These are phyloP conservation scores for Bruguiera parviflora DNA, from an alignment of 345 rosid species.

Conservation along the genomic window DNA sequence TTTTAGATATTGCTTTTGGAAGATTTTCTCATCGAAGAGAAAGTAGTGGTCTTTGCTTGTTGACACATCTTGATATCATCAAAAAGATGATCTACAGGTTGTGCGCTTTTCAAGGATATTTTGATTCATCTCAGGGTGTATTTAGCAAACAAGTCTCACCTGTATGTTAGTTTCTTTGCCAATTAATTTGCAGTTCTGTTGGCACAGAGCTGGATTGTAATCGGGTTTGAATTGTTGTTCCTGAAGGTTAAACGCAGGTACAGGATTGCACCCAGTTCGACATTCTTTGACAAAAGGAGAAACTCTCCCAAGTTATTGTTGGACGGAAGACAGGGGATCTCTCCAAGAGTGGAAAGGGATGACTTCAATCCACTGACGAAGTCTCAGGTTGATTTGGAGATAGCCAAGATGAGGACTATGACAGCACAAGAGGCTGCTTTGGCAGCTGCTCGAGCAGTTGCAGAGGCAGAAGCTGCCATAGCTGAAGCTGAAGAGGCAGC, in stretches of 20 bases:
- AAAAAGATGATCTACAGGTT: too few relatives aligned
- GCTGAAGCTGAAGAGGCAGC: conserved; percentile 96
- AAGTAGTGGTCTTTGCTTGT: not conserved
- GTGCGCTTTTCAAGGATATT: too few relatives aligned
- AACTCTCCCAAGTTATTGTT: conserved; percentile 27
- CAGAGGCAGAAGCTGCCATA: conserved; percentile 88
- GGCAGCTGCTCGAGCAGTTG: conserved; percentile 88
- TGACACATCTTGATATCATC: not conserved
- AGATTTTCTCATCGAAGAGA: not conserved
- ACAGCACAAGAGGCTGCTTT: conserved; percentile 77
- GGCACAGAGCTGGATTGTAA: not conserved
- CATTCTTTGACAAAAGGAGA: conserved; percentile 54
- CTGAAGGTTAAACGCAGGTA: conserved; percentile 88
- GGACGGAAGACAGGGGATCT: conserved; percentile 46
- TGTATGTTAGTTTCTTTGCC: not conserved
- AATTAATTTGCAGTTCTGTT: not conserved
- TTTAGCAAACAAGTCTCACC: not conserved
- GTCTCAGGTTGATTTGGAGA: conserved; percentile 74
- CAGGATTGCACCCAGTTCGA: conserved; percentile 57
- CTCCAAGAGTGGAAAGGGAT: conserved; percentile 52
- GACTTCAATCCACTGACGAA: conserved; percentile 48
- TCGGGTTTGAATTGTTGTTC: not conserved
- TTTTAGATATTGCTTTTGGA: not conserved
- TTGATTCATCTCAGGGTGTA: too few relatives aligned
- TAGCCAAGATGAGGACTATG: conserved; percentile 80